Conservation (phyloP, 2,329 filamentous ascomycete genomes). For the Paraconiothyrium brasiliense region DNA sequence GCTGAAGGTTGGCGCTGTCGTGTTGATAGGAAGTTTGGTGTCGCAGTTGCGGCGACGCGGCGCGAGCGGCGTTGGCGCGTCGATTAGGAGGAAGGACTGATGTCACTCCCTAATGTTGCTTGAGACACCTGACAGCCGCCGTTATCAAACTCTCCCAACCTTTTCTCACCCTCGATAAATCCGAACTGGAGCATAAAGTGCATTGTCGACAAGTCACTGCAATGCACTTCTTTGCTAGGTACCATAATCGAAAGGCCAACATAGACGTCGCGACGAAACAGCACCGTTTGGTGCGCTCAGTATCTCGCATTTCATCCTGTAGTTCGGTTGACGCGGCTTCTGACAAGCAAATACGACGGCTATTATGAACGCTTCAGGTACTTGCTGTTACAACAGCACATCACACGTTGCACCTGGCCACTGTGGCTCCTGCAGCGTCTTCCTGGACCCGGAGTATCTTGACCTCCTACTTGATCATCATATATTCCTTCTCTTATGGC, state of each 20-base stretch:
- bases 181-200: not conserved
- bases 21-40: constrained; percentile 20
- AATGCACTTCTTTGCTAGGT: not conserved
- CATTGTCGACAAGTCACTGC: not conserved
- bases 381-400: not conserved
- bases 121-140: too few relatives aligned
- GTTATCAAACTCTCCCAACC: too few relatives aligned
- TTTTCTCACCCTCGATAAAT: not conserved
- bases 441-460: not conserved
- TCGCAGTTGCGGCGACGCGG: constrained; percentile 8
- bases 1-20: constrained; percentile 9
- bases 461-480: constrained; percentile 10
- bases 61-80: constrained; percentile 9
- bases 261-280: not conserved
- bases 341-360: not conserved
- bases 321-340: not conserved
- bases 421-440: not conserved
- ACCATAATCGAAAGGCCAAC: not conserved
- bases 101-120: constrained; percentile 4
- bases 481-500: constrained; percentile 6
- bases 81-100: constrained; percentile 2
- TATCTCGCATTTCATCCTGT: not conserved
- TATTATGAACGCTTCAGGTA: not conserved
- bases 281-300: not conserved
- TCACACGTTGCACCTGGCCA: not conserved